Conservation (phyloP, 2,329 filamentous ascomycete species). For the Phialophora macrospora region DNA sequence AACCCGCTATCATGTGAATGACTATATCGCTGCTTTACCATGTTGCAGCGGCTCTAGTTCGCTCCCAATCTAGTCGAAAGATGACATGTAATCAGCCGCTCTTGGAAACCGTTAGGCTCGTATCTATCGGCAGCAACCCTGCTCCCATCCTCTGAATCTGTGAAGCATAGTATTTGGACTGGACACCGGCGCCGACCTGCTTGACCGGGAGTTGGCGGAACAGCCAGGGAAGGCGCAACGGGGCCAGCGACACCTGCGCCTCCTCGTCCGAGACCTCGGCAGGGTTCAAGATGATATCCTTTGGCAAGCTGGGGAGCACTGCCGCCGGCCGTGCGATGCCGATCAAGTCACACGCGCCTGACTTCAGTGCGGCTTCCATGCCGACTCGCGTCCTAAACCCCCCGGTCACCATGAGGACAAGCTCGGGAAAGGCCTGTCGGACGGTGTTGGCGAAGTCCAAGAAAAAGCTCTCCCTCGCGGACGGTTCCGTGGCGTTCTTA, state of each 20-base stretch:
- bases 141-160: neutral
- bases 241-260: neutral
- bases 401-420: neutral
- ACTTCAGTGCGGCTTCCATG: neutral
- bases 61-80: neutral
- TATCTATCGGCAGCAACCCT: neutral
- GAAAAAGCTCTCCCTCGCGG: conserved; percentile 1
- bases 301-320: neutral
- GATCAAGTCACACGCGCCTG: neutral
- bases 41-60: neutral
- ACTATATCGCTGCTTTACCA: neutral
- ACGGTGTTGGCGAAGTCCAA: neutral
- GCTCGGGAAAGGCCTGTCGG: neutral
- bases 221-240: neutral
- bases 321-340: neutral
- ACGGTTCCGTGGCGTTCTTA: neutral
- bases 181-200: neutral
- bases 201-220: neutral
- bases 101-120: neutral
- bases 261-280: neutral
- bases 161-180: neutral
- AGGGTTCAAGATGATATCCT: neutral
- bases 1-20: neutral
- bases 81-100: neutral
- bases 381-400: neutral